Base-by-base conservation (phyloP, 2,329 filamentous ascomycete genomes). In the Trichoderma aggressivum region DNA sequence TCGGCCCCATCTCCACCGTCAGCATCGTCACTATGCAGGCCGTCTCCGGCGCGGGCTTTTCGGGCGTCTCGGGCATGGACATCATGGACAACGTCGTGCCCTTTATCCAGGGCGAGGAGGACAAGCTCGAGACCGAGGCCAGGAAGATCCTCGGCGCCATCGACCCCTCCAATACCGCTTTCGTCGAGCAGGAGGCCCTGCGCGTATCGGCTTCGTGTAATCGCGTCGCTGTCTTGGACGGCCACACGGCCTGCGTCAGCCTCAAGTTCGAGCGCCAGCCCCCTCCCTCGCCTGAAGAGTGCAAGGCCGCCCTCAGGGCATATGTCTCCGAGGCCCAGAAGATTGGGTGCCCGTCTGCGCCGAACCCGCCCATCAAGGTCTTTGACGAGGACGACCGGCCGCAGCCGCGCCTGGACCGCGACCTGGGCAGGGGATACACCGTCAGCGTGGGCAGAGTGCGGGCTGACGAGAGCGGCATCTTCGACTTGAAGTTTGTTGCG, bases 401-500 rank as follows among this genome's bases (percentile, higher is more conserved):
- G 56, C 64, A 67, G 56, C 64, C 64, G 18, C 66, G 66, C n/a
- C 24, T 69, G 59, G 96, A 98, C 80, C 89, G 95, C 71, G 92
- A 98, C 75, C 88, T 94, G 30, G 90, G 93, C 72, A 88, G 89
- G 65, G 95, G 96, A 0, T 98, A 98, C 79, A 92, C 94, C 4
- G 93, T 98, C 50, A 96, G 92, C 76, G 94, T 98, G 24, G 95
- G 95, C 8, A 88, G 95, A 30, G 88, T 98, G 32, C 86, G 96
- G 60, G 91, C 95, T 80, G 94, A 97, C 77, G 92, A 93, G 76
- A 92, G 91, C 74, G 93, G 93, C 24, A 91, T 97, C 75, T 98
- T 98, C 78, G 96, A 98, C 79, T 88, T 98, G 80, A 94, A 97
- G 81, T 98, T 98, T 81, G 94, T 96, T 73, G 94, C 94, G 28